Percentiles rank a stretch among this genome's conserved stretches.
phyloP scores from a whole-genome alignment of 2,329 filamentous ascomycete species.

The Ascochyta clinopodiicola region DNA sequence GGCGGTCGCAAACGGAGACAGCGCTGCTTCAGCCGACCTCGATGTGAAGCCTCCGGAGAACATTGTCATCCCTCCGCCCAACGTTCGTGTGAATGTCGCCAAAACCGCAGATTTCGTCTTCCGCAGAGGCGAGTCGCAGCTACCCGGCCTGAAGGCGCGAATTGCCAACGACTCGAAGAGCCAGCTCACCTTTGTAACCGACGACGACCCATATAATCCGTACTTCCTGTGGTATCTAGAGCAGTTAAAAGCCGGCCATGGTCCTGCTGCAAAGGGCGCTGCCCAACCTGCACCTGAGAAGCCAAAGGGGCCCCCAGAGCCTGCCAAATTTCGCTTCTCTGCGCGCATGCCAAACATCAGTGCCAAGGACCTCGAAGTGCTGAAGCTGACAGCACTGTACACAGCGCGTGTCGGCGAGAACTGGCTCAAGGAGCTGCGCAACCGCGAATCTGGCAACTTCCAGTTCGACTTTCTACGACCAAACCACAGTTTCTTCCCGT shows the following conservation, averaged over 20 bases:
- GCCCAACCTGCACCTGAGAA: conserved; percentile 59
- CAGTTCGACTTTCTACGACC: conserved; percentile 97
- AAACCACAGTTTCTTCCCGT: conserved; percentile 95
- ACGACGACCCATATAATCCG: conserved; percentile 80
- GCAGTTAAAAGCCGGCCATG: conserved; percentile 84
- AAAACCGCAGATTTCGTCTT: conserved; percentile 94
- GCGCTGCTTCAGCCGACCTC: conserved; percentile 28
- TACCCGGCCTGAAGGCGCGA: conserved; percentile 85
- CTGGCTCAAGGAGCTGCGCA: conserved; percentile 88
- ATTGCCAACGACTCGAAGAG: conserved; percentile 84
- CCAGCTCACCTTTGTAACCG: conserved; percentile 86
- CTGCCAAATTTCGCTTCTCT: conserved; percentile 88
- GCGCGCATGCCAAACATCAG: conserved; percentile 97
- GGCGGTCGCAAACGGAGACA: conserved; percentile 39
- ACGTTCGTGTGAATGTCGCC: conserved; percentile 84
- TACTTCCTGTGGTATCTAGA: conserved; percentile 91
- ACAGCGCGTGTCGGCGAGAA: conserved; percentile 90
- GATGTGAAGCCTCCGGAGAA: conserved; percentile 74
- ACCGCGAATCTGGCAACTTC: conserved; percentile 86
- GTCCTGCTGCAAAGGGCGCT: conserved; percentile 55
- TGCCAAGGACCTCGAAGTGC: conserved; percentile 82
- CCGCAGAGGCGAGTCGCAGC: conserved; percentile 70
- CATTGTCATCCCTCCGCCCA: conserved; percentile 82
- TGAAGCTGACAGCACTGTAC: conserved; percentile 83
- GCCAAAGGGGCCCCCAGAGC: conserved; percentile 82